Base-by-base conservation (phyloP, 2,329 filamentous ascomycete species). In the Shiraia sp. region DNA sequence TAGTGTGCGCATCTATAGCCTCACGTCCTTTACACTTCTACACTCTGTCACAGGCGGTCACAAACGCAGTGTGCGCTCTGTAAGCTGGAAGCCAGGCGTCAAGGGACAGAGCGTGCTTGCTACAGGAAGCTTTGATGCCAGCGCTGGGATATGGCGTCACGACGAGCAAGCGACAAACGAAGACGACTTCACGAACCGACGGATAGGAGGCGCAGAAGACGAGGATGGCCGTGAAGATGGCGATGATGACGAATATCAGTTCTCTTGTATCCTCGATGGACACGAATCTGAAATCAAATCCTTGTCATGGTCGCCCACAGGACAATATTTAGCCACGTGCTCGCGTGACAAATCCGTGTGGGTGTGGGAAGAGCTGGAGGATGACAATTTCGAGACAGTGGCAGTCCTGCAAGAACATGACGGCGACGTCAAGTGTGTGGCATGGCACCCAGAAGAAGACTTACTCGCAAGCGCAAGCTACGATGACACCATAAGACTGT, bases 291-390 rank as follows among this genome's bases (percentile, higher is more conserved):
- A 99, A 72, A 88, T 99, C 75, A 87, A 96, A 75, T 77, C 80
- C 22, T 82, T 92, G 49, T 78, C 81, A 2, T 95, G 90, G 73
- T 84, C 80, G 13, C 84, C 88, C 0, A 82, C 81, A 0, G 88
- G 88, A 1, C 82, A 86, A 47, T 85, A 90, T 58, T 79, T 99
- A 4, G 93, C 93, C 5, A 96, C 91, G 0, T 96, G 91, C 70
- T 88, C 84, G 38, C 81, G 93, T 34, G 93, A 99, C 68, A 97
- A 97, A 74, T 87, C 83, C 12, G 89, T 97, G 13, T 99, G 93
- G 93, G 89, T 99, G 58, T 99, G 93, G 93, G 93, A 99, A 71
- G 93, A 97, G 67, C 81, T 96, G 39, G 87, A 86, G 12, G 91
- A 95, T 40, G 92, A 96, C 67, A 93, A 97, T 66, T 97, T 91